These are phyloP conservation scores for Rhizophlyctis rosea DNA, from an alignment of 192 early-diverging fungal genomes.

Conservation along the genomic window DNA sequence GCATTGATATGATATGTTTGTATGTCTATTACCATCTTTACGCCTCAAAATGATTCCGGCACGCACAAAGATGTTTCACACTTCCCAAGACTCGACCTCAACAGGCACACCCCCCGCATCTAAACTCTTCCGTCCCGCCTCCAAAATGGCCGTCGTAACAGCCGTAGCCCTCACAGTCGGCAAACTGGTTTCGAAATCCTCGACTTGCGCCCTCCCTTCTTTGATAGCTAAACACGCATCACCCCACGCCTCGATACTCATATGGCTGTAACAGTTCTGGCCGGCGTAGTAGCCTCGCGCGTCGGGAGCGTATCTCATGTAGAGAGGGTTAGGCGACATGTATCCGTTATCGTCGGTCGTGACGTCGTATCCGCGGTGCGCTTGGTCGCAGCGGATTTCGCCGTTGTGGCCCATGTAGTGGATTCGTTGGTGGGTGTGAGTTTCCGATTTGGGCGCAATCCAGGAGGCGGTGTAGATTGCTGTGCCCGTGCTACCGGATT, in stretches of 20 bases:
- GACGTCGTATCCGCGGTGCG: conserved; percentile 42
- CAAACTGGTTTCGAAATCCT: conserved; percentile 31
- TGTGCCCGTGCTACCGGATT: conserved; percentile 24
- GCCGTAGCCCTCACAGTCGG: conserved; percentile 38
- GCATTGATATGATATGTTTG: no score
- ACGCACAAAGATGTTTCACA: no score
- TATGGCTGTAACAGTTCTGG: conserved; percentile 40
- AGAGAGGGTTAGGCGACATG: conserved; percentile 36
- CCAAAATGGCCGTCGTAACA: conserved; percentile 42
- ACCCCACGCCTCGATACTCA: conserved; percentile 32
- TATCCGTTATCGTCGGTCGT: conserved; percentile 35
- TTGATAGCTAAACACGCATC: conserved; percentile 34
- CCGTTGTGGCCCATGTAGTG: conserved; percentile 42
- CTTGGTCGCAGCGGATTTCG: conserved; percentile 44
- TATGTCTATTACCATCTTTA: no score
- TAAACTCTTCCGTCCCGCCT: conserved; percentile 43
- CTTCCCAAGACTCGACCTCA: no score
- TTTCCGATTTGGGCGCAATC: conserved; percentile 46
- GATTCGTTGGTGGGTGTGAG: conserved; percentile 45
- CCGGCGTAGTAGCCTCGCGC: conserved; percentile 40
- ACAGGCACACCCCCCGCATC: conserved; percentile 22
- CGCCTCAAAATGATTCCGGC: no score
- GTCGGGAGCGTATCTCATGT: conserved; percentile 46
- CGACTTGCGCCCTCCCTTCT: conserved; percentile 7
- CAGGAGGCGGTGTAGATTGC: conserved; percentile 45